A percentile compares a stretch with the other conserved stretches of the same genome.
Conservation (phyloP, 495 filamentous ascomycete genomes). For the Hypoxylon rickii region DNA sequence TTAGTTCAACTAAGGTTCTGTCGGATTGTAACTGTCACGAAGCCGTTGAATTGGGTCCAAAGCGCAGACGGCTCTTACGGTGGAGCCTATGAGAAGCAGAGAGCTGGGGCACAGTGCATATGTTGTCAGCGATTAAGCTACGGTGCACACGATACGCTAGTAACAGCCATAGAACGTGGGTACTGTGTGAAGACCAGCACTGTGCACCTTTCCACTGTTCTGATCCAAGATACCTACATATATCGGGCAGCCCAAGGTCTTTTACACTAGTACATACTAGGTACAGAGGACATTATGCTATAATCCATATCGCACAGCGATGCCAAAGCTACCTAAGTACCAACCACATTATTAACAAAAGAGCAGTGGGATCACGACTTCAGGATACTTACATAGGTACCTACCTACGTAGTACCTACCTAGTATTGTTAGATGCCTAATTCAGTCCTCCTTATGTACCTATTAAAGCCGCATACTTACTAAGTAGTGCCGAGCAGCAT, state of each 20-base stretch:
- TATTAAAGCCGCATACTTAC: too few species aligned
- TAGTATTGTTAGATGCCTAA: too few species aligned
- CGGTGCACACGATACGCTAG: conserved; percentile 1
- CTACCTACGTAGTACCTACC: too few species aligned
- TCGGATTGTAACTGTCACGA: conserved; percentile 30
- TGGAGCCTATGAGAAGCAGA: conserved; percentile 8
- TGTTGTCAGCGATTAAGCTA: neutral
- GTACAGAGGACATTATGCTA: too few species aligned
- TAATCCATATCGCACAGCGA: too few species aligned
- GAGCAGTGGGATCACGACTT: too few species aligned
- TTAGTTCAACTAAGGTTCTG: conserved; percentile 16
- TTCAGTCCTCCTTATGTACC: too few species aligned
- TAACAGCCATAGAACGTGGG: neutral
- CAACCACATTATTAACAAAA: conserved; percentile 14
- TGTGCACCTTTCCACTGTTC: conserved; percentile 9
- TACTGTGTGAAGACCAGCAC: conserved; percentile 16
- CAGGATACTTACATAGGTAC: too few species aligned
- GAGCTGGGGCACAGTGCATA: conserved; percentile 17
- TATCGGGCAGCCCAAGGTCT: conserved; percentile 6
- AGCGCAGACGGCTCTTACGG: conserved; percentile 13
- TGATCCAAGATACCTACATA: conserved; percentile 7
- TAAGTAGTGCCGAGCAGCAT: too few species aligned
- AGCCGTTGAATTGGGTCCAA: conserved; percentile 33
- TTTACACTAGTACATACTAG: too few species aligned
- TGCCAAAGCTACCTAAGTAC: too few species aligned